Evolutionary conservation across 202 grass and related monocot genomes (phyloP), one percentile per base, ranked within the genome.

Genomic region (Carex arenaria): DNA sequence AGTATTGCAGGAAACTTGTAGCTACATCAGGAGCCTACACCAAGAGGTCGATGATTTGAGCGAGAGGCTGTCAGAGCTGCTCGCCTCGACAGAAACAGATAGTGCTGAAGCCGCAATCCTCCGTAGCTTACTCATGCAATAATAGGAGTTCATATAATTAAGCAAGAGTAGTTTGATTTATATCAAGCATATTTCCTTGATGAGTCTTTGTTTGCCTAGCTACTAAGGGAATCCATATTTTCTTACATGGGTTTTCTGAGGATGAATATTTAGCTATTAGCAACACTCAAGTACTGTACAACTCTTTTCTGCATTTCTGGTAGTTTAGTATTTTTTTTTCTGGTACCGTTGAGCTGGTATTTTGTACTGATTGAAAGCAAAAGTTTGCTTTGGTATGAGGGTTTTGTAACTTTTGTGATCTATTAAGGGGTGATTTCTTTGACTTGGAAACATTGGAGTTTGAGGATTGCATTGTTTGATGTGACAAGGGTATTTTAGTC

Each of bases 1-100:
- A 66, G 85, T 88, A 67, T 67, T 94, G 85, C 87, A 86, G 40
- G 92, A 94, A 36, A 80, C 92, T 4, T 91, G 87, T 76, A 85
- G 52, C 60, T 81, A 94, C 81, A 91, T 94, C 47, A 78, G 84
- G 47, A 87, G 81, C 80, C 82, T 94, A 60, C 87, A 94, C 64
- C 80, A 78, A 12, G 89, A 94, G 67, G 78, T 83, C 11, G 89
- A 90, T 32, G 72, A 76, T 65, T 26, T 85, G 36, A 88, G 86
- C 65, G 87, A 92, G 42, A 49, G 72, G n/a, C 81, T 94, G 53
- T 73, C 92, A 2, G 77, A 77, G 8, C 82, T 92, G 78, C 85
- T 94, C 5, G 83, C 47, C 52, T 52, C 57, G 5, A 34, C 66
- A 43, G 86, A 79, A 28, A 31, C 51, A 47, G 12, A 56, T 30